Evolutionary conservation across 2,329 filamentous ascomycete species (phyloP), one percentile per base, ranked within the genome.

Genomic region (Talaromyces marneffei): DNA sequence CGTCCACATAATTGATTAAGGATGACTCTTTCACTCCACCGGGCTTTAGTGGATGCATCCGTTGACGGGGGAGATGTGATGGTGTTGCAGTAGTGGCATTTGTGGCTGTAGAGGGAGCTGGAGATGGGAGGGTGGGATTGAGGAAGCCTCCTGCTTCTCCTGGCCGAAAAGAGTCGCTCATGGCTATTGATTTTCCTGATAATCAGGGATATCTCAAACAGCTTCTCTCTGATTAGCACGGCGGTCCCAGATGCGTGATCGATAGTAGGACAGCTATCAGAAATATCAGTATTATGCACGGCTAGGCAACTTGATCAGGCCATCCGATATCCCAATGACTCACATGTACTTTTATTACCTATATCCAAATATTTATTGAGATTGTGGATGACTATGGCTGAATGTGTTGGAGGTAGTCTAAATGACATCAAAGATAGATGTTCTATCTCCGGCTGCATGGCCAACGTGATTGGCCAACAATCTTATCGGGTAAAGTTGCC

Each of bases 1-100:
- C 75, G 64, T 87, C 84, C 14, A 86, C 75, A 68, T 84, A 81
- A 60, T 80, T 78, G 59, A 86, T 85, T 63, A 86, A 78, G 5
- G 79, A 75, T 37, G 78, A 80, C 69, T 88, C 85, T 71, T 86
- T 86, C 25, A 75, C 70, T 12, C 84, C 83, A 31, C 85, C 85
- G 0, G 83, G 73, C 42, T 76, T 77, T 7, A 87, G 73, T 1
- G 84, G 83, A 46, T 79, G 76, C 7, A 73, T 71, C 44, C 85
- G 79, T 25, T 83, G 80, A 60, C 78, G 78, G 0, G 83, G 84
- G 3, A 87, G 79, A 4, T 76, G 72, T 7, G 40, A 77, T 59
- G 63, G 75, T 60, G 64, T 52, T 33, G 48, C 23, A 16, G 72
- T 65, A 65, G 78, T n/a, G 74, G 71, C 9, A 33, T 74, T 65